A percentile compares a stretch with the other conserved stretches of the same genome.
These are phyloP conservation scores for Metschnikowia kofuensis DNA, from an alignment of 805 yeast genomes.

Conservation along the genomic window DNA sequence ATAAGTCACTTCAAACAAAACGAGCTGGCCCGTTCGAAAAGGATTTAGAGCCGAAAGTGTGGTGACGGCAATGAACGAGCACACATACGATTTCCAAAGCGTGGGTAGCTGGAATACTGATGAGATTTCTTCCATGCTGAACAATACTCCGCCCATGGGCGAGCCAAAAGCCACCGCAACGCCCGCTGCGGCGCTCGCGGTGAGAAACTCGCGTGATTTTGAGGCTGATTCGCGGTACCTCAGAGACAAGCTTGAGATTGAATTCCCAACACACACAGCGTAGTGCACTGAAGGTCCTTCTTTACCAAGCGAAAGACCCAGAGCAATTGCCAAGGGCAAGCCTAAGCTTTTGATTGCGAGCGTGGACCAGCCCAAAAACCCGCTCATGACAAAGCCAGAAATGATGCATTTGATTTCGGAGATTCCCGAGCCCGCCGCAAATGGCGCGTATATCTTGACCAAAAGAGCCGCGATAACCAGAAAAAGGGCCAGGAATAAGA, in stretches of 20 bases:
- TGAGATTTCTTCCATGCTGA: conserved; percentile 88
- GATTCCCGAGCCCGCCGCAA: conserved; percentile 97
- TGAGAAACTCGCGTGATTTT: conserved; percentile 57
- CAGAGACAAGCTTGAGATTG: conserved; percentile 56
- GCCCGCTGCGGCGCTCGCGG: conserved; percentile 96
- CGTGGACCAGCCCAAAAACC: conserved; percentile 73
- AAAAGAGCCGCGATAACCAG: conserved; percentile 64
- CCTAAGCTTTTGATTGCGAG: conserved; percentile 73
- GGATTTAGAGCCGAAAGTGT: conserved; percentile 82
- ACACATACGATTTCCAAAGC: conserved; percentile 88
- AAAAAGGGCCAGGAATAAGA: conserved; percentile 56
- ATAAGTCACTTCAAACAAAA: conserved; percentile 86
- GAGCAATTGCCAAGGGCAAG: conserved; percentile 85
- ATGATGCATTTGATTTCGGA: conserved; percentile 94
- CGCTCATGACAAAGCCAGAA: conserved; percentile 79
- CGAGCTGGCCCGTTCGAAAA: conserved; percentile 91
- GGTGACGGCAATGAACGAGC: conserved; percentile 84
- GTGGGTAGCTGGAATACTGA: conserved; percentile 70
- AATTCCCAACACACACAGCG: conserved; percentile 93
- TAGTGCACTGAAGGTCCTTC: conserved; percentile 99
- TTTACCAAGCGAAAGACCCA: conserved; percentile 92
- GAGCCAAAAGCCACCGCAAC: conserved; percentile 98
- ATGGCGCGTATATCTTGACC: conserved; percentile 73
- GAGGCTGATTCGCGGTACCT: conserved; percentile 45
- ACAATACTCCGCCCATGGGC: conserved; percentile 95